Evolutionary conservation across 2,329 filamentous ascomycete species (phyloP), one percentile per base, ranked within the genome.

Genomic region (Sclerotinia borealis): DNA sequence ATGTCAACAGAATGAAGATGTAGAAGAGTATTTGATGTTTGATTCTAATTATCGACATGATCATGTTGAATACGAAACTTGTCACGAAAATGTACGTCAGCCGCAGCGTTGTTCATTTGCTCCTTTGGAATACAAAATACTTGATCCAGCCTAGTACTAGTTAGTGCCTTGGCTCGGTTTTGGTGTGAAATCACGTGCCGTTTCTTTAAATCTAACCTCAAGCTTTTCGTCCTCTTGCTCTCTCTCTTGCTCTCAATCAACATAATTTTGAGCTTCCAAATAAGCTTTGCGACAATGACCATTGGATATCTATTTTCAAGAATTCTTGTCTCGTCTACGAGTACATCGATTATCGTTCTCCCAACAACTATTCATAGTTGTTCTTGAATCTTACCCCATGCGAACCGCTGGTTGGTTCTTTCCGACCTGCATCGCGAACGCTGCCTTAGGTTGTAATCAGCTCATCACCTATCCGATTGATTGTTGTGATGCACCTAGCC

Each of bases 131-230:
- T 45, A 58, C 39, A 45, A 34, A 58, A 13, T 45, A 36, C 54
- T 45, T 17, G 39, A 58, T 58, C n/a, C 8, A 58, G 54, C 39
- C 19, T 58, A 58, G n/a, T n/a, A n/a, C n/a, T n/a, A n/a, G n/a
- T n/a, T n/a, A n/a, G 54, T 58, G 29, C 5, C 39, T 11, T 8
- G n/a, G 54, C 39, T 36, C 2, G 6, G 1, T 15, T 8, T 36
- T 36, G 22, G 43, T 15, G 10, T 17, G 3, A 13, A 7, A 19
- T 22, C 52, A 56, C 52, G 39, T 56, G 52, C 6, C 31, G 4
- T 34, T 9, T 4, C 2, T 11, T 6, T 25, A 2, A 3, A 22
- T 17, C n/a, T 22, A 11, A 43, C 4, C 15, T 41, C 27, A 15
- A 31, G 13, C n/a, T 37, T 13, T 25, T 34, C n/a, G 29, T 34